These are phyloP conservation scores for Hypholoma fasciculare DNA, from an alignment of 768 basidiomycete species.

Conservation along the genomic window DNA sequence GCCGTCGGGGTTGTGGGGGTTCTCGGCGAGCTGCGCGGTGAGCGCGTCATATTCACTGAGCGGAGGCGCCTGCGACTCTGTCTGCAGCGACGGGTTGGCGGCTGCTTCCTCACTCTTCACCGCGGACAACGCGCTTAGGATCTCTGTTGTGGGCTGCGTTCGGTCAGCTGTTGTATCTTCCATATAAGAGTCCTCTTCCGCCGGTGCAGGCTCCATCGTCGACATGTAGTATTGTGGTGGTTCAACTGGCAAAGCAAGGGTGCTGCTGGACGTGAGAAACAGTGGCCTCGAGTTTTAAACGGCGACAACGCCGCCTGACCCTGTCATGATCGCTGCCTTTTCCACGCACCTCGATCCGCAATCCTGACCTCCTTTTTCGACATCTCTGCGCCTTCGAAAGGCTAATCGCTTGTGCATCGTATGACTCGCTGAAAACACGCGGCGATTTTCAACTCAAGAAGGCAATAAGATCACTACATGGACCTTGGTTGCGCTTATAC, in stretches of 20 bases:
- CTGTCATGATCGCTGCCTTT: neutral
- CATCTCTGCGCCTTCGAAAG: no score
- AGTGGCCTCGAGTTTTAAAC: neutral
- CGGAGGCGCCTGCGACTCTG: conserved; percentile 33
- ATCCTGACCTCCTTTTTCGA: neutral
- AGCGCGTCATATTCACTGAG: conserved; percentile 69
- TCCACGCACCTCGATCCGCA: neutral
- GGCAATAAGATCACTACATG: no score
- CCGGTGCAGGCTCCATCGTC: conserved; percentile 11
- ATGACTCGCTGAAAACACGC: no score
- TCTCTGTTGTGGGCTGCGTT: conserved; percentile 35
- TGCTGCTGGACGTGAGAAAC: conserved; percentile 1
- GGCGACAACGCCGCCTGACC: neutral
- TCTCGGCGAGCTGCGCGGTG: conserved; percentile 60
- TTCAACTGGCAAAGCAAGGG: conserved; percentile 9
- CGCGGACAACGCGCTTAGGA: conserved; percentile 31
- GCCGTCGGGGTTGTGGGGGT: conserved; percentile 72
- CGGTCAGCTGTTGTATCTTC: conserved; percentile 24
- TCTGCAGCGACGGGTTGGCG: neutral
- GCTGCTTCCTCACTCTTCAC: conserved; percentile 27
- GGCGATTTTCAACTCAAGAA: no score
- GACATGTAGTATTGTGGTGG: conserved; percentile 14
- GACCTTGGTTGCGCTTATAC: no score
- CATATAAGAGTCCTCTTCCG: conserved; percentile 20
- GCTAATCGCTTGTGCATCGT: no score